Percentiles rank a stretch among this genome's conserved stretches.
Conservation (phyloP, 108 stramenopile genomes). For the Mediolabrus comicus region DNA sequence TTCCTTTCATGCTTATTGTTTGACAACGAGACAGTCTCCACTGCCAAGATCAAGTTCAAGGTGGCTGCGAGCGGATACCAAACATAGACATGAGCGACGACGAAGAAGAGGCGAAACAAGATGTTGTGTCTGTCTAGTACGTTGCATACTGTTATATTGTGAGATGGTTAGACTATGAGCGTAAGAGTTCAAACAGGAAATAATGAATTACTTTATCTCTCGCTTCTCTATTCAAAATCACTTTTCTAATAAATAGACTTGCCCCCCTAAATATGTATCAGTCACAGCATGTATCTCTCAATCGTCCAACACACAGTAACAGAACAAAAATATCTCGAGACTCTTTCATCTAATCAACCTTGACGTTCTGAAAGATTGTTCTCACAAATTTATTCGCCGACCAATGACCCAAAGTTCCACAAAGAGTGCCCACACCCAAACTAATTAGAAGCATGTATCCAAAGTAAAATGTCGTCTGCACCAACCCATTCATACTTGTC, state of each 20-base stretch:
- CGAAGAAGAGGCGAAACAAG: too few relatives aligned
- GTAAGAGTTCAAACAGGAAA: background rate
- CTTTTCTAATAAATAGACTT: background rate
- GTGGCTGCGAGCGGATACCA: too few relatives aligned
- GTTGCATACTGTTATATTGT: too few relatives aligned
- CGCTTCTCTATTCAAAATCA: background rate
- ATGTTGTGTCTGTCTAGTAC: too few relatives aligned
- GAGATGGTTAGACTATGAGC: too few relatives aligned
- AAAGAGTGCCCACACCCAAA: conserved; percentile 74
- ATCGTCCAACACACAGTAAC: background rate
- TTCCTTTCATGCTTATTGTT: too few relatives aligned
- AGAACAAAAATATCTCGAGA: too few relatives aligned
- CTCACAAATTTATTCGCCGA: conserved; percentile 86
- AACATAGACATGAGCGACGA: too few relatives aligned
- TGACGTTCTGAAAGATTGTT: conserved; percentile 89
- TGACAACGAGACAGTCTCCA: too few relatives aligned
- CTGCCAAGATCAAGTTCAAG: too few relatives aligned
- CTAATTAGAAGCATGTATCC: conserved; percentile 91
- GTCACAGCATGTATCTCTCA: background rate
- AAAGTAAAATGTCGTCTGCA: conserved; percentile 95
- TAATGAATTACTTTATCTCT: background rate
- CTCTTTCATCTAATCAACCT: conserved; percentile 71
- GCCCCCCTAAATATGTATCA: background rate
- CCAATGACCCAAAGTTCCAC: conserved; percentile 87
- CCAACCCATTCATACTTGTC: conserved; percentile 94